These are phyloP conservation scores for Thymus quinquecostatus DNA, from an alignment of 257 asterid species.

Conservation along the genomic window DNA sequence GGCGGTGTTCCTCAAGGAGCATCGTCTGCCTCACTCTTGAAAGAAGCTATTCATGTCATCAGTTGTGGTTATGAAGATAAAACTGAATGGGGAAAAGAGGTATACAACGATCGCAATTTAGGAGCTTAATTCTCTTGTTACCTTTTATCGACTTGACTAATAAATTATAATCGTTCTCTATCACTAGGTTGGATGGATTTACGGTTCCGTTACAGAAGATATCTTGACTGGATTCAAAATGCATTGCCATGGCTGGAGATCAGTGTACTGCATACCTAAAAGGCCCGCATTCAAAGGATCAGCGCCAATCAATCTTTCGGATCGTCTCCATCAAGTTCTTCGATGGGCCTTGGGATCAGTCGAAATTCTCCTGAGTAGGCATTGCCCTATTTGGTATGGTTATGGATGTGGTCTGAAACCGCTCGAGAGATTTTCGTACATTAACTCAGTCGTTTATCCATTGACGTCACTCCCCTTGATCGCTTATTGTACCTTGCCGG, in stretches of 20 bases:
- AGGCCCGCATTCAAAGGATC: conserved; percentile 57
- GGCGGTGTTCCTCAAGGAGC: conserved; percentile 66
- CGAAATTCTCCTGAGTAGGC: conserved; percentile 52
- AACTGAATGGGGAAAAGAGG: conserved; percentile 86
- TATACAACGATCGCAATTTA: conserved; percentile 6
- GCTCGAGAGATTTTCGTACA: conserved; percentile 51
- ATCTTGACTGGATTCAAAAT: conserved; percentile 54
- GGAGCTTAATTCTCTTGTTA: not conserved
- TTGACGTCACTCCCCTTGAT: conserved; percentile 51
- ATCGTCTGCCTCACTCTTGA: conserved; percentile 62
- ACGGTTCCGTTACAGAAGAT: conserved; percentile 58
- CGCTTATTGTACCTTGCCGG: conserved; percentile 51
- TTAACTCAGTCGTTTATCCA: conserved; percentile 52
- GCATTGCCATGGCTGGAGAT: conserved; percentile 62
- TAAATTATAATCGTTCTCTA: not conserved
- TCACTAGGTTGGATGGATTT: conserved; percentile 52
- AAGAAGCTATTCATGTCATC: conserved; percentile 70
- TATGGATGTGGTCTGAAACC: conserved; percentile 58
- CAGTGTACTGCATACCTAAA: conserved; percentile 57
- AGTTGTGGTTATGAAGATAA: conserved; percentile 76
- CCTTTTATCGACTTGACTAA: not conserved
- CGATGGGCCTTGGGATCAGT: conserved; percentile 60
- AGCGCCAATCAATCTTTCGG: conserved; percentile 52
- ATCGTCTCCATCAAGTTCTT: conserved; percentile 51
- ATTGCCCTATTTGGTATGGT: conserved; percentile 60